Evolutionary conservation across 352 stramenopile species (phyloP), one percentile per base, ranked within the genome.

Genomic region (Labyrinthula sp.): DNA sequence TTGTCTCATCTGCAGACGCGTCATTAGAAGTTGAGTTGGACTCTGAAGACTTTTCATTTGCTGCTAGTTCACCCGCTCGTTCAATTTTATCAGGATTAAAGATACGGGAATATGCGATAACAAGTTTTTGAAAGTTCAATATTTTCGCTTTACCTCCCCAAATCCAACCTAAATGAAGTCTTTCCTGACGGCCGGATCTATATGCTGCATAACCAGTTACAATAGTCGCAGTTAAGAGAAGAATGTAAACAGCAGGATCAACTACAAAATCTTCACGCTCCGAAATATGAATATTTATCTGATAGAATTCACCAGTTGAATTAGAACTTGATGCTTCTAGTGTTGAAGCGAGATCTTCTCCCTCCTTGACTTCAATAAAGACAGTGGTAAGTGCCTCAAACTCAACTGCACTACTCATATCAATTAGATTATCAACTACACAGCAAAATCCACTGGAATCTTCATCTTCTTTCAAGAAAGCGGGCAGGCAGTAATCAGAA

Each of bases 141-240:
- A n/a, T n/a, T n/a, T n/a, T n/a, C n/a, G n/a, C n/a, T n/a, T 20
- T 17, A 21, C 7, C 15, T n/a, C 20, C 0, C 43, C 43, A 52
- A 8, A 52, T 21, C 43, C 43, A 52, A 15, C 10, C 20, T 9
- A 22, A 31, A 17, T 55, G 18, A 10, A 33, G 30, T 12, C 43
- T 31, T 35, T 52, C 43, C 10, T 27, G 24, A 12, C 34, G 30
- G 10, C 31, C 43, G 0, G 43, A 31, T 15, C 43, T 22, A 20
- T 39, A 52, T 8, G 30, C 25, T 4, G 43, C 45, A 7, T n/a
- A 14, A 9, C 31, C 21, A 17, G 26, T 47, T 4, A 52, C 43
- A 5, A 52, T n/a, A 3, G 37, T 52, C 14, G 31, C 43, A 9
- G 47, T 47, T 9, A 52, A 17, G 1, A 52, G 35, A 26, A 52